These are phyloP conservation scores for Penicillium sp. DNA, from an alignment of 2,329 filamentous ascomycete genomes.

Conservation along the genomic window DNA sequence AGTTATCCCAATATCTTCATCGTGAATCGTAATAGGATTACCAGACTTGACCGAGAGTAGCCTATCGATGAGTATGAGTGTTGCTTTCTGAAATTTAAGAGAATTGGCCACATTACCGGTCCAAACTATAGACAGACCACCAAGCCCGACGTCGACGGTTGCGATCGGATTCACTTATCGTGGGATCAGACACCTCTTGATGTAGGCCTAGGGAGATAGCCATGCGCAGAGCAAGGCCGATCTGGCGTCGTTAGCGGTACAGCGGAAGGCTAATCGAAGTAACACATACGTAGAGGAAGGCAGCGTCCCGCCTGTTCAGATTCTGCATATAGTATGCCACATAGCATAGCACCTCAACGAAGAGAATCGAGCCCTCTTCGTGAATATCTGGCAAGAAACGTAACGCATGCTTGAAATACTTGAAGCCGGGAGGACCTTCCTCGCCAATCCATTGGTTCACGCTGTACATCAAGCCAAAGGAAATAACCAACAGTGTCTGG, in stretches of 20 bases:
- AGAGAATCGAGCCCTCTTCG: conserved; percentile 55
- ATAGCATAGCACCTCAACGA: conserved; percentile 56
- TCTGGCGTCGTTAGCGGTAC: conserved; percentile 28
- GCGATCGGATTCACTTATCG: conserved; percentile 43
- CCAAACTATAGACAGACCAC: conserved; percentile 60
- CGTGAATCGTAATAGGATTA: conserved; percentile 56
- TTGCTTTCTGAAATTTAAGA: neutral
- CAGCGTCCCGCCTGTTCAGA: conserved; percentile 56
- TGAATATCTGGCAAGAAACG: conserved; percentile 56
- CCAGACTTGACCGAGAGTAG: conserved; percentile 56
- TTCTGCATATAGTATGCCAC: conserved; percentile 60
- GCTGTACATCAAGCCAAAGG: conserved; percentile 58
- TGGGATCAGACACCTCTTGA: conserved; percentile 49
- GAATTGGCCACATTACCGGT: conserved; percentile 36
- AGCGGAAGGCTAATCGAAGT: neutral
- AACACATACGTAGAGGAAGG: conserved; percentile 51
- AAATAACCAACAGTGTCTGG: conserved; percentile 54
- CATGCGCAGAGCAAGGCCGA: conserved; percentile 57
- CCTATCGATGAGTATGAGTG: conserved; percentile 20
- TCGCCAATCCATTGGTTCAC: conserved; percentile 57
- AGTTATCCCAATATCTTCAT: conserved; percentile 53
- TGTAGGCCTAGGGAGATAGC: conserved; percentile 58
- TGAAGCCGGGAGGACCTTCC: conserved; percentile 56
- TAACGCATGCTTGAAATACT: conserved; percentile 55
- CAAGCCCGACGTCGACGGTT: conserved; percentile 55